Evolutionary conservation across 2,329 filamentous ascomycete genomes (phyloP), one percentile per base, ranked within the genome.

Genomic region (Aspergillus pseudotamarii): DNA sequence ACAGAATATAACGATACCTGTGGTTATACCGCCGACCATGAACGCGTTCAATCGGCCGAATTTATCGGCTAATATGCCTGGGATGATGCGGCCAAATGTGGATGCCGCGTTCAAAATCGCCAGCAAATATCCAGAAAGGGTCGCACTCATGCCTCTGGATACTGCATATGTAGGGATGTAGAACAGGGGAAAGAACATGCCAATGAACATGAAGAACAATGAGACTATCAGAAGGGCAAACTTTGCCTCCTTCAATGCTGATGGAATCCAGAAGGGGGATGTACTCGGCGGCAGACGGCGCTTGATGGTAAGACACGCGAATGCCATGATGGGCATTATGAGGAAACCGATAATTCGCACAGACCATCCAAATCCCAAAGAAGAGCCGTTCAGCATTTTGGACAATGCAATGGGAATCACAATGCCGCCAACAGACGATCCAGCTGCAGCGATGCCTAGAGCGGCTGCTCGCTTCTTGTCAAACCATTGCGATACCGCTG

Each of bases 281-380:
- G 48, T 60, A 3, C 65, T 57, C 10, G 70, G 68, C 2, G 71
- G 69, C 0, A 69, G 59, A 2, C 70, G 66, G 10, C 60, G 34
- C 1, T 55, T 65, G 9, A 73, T 59, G 0, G 59, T 66, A 0
- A 80, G 10, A 45, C 68, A 72, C 0, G 82, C 74, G 59, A 86
- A 79, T 6, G 71, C 45, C 34, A 85, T 65, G 6, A 83, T 60
- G 0, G 79, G 79, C 3, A 85, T 60, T 61, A 84, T 81, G 60
- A 85, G 69, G 61, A 88, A 87, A 0, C 80, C 86, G 14, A 85
- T 76, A 53, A 85, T 76, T 2, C 85, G 77, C 0, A 87, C 79
- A 0, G 83, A 77, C 86, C 86, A 88, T 23, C 78, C 81, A 61
- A 86, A 82, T 1, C 80, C 76, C 19, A 88, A 65, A 0, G 65